Conservation (phyloP, 2,329 filamentous ascomycete genomes). For the Colletotrichum sp. region DNA sequence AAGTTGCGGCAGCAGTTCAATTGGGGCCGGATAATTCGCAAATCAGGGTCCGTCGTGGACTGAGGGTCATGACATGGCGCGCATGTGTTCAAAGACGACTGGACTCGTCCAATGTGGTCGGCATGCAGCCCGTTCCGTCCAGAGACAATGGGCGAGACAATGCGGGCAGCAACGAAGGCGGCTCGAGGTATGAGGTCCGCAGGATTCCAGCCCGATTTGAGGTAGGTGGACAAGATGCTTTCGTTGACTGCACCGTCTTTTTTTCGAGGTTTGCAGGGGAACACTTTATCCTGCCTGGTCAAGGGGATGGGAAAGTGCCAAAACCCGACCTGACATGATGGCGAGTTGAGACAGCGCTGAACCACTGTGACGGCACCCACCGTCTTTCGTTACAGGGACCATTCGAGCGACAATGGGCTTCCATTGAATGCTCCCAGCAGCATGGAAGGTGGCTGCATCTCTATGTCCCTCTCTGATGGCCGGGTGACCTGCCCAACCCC, state of each 20-base stretch:
- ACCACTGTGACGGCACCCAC: not conserved
- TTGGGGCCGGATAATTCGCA: not conserved
- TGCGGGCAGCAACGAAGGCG: constrained; percentile 11
- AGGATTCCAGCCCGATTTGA: constrained; percentile 21
- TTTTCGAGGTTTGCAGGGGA: not conserved
- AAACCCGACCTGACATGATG: not conserved
- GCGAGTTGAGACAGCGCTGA: not conserved
- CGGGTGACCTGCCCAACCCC: not conserved
- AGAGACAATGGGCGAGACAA: not conserved
- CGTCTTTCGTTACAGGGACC: not conserved
- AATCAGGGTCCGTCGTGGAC: constrained; percentile 2
- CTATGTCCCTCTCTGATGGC: not conserved
- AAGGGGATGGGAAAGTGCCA: not conserved
- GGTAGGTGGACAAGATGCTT: not conserved
- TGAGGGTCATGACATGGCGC: constrained; percentile 10
- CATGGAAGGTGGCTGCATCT: not conserved
- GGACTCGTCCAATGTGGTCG: constrained; percentile 24
- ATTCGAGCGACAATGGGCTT: not conserved
- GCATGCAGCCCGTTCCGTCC: constrained; percentile 15
- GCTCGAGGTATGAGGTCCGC: not conserved
- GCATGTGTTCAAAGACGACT: constrained; percentile 23
- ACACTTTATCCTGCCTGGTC: not conserved
- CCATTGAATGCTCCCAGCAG: not conserved
- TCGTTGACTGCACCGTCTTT: not conserved
- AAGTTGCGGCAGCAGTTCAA: not conserved